A percentile compares a stretch with the other conserved stretches of the same genome.
Conservation (phyloP, 352 stramenopile species). For the Thalassiosira hispida region DNA sequence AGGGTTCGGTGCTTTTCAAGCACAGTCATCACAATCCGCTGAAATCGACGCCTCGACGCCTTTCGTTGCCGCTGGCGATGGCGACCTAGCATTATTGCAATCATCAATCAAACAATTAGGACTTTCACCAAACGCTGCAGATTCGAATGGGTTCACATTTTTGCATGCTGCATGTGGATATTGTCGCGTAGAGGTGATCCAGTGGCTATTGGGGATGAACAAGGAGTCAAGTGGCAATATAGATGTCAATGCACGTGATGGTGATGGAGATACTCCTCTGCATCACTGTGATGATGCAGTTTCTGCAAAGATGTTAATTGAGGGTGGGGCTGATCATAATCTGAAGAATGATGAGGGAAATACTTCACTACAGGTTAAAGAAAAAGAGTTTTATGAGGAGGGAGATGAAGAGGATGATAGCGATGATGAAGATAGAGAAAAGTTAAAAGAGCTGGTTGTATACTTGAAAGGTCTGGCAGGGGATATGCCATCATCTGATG, state of each 20-base stretch:
- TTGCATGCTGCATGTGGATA: slow-evolving; percentile 85
- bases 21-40: slow-evolving; percentile 14
- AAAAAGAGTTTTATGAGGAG: slow-evolving; percentile 69
- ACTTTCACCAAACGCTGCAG: slow-evolving; percentile 54
- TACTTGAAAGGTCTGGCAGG: slow-evolving; percentile 41
- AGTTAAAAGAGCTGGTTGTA: slow-evolving; percentile 61
- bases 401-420: slow-evolving; percentile 71
- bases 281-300: slow-evolving; percentile 80
- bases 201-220: slow-evolving; percentile 73
- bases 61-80: slow-evolving; percentile 76
- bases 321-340: slow-evolving; percentile 54
- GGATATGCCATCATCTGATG: neutral
- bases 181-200: slow-evolving; percentile 73
- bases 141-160: slow-evolving; percentile 81
- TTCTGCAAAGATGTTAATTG: slow-evolving; percentile 71
- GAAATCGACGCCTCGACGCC: slow-evolving; percentile 71
- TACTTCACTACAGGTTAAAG: slow-evolving; percentile 68
- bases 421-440: slow-evolving; percentile 70
- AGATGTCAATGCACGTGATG: slow-evolving; percentile 31
- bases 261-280: slow-evolving; percentile 84
- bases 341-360: slow-evolving; percentile 63
- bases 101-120: slow-evolving; percentile 56
- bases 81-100: slow-evolving; percentile 71
- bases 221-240: slow-evolving; percentile 14
- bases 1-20: slow-evolving; percentile 44